Evolutionary conservation across 148 eudicot species (phyloP), one percentile per base, ranked within the genome.

Genomic region (Agrostemma githago): DNA sequence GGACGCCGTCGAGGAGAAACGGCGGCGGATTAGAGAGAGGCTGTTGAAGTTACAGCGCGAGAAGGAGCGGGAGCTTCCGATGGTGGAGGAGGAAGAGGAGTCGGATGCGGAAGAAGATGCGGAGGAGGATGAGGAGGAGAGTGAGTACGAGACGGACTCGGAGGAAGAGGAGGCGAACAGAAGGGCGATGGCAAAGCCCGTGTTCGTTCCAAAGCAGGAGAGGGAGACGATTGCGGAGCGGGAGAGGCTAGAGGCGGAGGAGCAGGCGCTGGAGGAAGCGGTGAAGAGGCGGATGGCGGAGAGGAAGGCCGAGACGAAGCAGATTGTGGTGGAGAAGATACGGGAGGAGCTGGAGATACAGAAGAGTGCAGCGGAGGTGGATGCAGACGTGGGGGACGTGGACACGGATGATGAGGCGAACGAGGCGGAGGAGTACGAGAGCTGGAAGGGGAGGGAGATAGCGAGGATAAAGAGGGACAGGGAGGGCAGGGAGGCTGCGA

Each of bases 391-490:
- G 41, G 89, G 81, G 5, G 97, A 91, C 62, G 88, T 93, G 46
- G 97, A 93, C 5, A 93, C 98, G 0, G 98, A 93, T 53, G 98
- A 91, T 72, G 97, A 93, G 76, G n/a, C 87, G 68, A 93, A 93
- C 41, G 98, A 88, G 83, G 96, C 94, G 0, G 98, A 93, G 79
- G 98, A 93, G 76, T 93, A 93, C 37, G 98, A 93, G 80, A 83
- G 89, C 16, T 91, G 98, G 98, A 93, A 91, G 76, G 81, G 75
- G 41, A 84, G 98, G 75, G 98, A 91, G 84, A 91, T 93, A 66
- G 89, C 91, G 9, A 86, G 98, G 85, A 93, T 93, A 15, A 93
- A 91, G 88, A 76, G 98, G 51, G 98, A 93, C 76, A 89, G 98
- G 74, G 98, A 93, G 76, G 96, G 80, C 8, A 76, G 98, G 56